Conservation (phyloP, 495 filamentous ascomycete genomes). For the Friedmanniomyces simplex region DNA sequence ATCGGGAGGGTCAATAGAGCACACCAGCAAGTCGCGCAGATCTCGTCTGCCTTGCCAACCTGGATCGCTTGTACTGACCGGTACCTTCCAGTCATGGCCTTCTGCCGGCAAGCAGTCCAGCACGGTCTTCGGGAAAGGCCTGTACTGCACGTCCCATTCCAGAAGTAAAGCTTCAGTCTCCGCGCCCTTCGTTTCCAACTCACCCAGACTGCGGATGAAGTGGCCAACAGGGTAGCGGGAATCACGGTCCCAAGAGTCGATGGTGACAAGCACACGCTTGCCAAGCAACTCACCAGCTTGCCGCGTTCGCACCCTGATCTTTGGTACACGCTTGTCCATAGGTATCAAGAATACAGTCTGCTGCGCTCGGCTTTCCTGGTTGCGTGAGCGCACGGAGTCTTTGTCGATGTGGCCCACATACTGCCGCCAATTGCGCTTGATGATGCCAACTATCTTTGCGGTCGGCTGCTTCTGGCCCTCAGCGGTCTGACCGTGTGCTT, state of each 20-base stretch:
- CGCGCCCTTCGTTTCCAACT: constrained; percentile 87
- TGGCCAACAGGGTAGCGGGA: constrained; percentile 88
- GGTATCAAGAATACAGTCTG: constrained; percentile 89
- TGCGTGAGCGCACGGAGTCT: constrained; percentile 62
- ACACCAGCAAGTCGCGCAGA: constrained; percentile 75
- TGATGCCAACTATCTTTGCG: constrained; percentile 80
- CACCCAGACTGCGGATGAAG: constrained; percentile 85
- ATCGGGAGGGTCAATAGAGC: constrained; percentile 92
- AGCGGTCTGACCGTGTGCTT: constrained; percentile 62
- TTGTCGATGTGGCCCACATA: constrained; percentile 93
- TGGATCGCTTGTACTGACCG: constrained; percentile 58
- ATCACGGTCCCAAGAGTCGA: constrained; percentile 89
- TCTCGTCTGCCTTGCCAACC: constrained; percentile 81
- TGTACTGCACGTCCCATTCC: constrained; percentile 95
- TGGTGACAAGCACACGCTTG: constrained; percentile 86
- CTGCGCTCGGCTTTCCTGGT: constrained; percentile 64
- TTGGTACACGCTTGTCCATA: constrained; percentile 95
- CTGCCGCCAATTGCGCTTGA: constrained; percentile 94
- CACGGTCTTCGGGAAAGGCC: constrained; percentile 91
- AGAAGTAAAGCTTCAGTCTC: constrained; percentile 91
- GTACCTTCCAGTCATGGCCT: constrained; percentile 91
- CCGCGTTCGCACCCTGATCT: constrained; percentile 83
- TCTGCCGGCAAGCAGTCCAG: constrained; percentile 84
- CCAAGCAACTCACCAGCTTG: constrained; percentile 81
- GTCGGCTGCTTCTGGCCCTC: constrained; percentile 84